These are phyloP conservation scores for Saccharum spontaneum DNA, from an alignment of 176 grass and related monocot species.

Conservation along the genomic window DNA sequence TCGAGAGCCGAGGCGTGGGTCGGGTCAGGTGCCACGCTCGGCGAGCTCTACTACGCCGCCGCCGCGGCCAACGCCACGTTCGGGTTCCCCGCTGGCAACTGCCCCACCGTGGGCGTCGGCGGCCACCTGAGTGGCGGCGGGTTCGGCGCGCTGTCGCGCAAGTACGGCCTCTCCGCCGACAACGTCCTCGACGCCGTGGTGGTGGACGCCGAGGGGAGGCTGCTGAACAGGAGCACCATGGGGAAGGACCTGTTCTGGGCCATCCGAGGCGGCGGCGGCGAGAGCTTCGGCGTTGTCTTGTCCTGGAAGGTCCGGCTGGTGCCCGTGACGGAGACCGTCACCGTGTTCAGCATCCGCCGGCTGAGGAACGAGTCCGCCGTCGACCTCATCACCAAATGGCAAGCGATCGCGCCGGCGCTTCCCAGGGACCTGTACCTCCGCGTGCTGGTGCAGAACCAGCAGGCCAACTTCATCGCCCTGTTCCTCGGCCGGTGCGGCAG, in stretches of 20 bases:
- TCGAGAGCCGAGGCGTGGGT: background rate
- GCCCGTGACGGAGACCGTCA: conserved; percentile 13
- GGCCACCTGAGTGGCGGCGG: conserved; percentile 2
- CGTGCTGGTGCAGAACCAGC: background rate
- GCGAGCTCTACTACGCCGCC: background rate
- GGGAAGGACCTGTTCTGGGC: background rate
- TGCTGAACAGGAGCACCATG: background rate
- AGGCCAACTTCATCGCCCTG: background rate
- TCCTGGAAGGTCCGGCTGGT: conserved; percentile 1
- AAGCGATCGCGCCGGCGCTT: conserved; percentile 11
- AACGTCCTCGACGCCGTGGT: conserved; percentile 29
- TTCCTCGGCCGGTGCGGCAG: conserved; percentile 12
- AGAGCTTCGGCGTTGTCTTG: background rate
- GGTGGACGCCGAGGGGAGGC: conserved; percentile 28
- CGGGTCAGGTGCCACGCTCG: background rate
- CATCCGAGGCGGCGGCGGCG: background rate
- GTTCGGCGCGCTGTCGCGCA: conserved; percentile 34
- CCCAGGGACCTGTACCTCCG: conserved; percentile 29
- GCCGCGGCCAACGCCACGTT: background rate
- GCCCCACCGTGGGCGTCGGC: background rate
- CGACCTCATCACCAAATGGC: conserved; percentile 39
- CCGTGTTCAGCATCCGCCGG: conserved; percentile 29
- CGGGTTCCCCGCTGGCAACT: background rate
- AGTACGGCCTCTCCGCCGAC: conserved; percentile 39
- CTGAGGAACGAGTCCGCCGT: conserved; percentile 24